Base-by-base conservation (phyloP, 805 yeast species). In the Phaffomyces opuntiae region DNA sequence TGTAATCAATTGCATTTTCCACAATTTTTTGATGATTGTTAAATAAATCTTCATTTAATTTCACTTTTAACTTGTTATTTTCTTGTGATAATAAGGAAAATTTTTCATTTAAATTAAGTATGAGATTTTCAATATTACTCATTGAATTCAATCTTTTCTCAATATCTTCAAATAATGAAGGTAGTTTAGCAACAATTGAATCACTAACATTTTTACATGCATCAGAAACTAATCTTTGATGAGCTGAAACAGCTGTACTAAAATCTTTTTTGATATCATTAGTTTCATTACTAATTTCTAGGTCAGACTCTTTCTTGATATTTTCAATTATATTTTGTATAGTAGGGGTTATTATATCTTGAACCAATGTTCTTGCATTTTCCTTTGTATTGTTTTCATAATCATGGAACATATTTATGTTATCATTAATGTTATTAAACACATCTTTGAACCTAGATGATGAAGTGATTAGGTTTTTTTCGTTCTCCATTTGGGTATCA, bases 371-470 rank as follows among this genome's bases (percentile, higher is more conserved):
- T 6, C 43, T 17, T 5, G 61, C 44, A 3, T 48, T 39, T 6
- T 42, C 26, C 34, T 56, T 61, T 0, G 61, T 49, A 3, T 49
- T 47, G 3, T 32, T 32, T 38, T 62, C 62, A 46, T 52, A 55
- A 5, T 51, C 45, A 35, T 57, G 49, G 39, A 65, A 48, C 9
- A 46, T 47, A 6, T 45, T 31, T 13, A 67, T 40, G 34, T 66
- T 66, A 5, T 48, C 45, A 40, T 61, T 62, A 39, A 64, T 57
- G 5, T 55, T 47, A 24, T 57, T 57, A n/a, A 67, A 53, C 3
- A 66, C 49, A 0, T 55, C 46, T 45, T 61, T 65, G 46, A 68
- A 60, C 36, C 56, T 59, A 7, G 59, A 59, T 11, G 70, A 66
- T 2, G 67, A 59, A 8, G 55, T 50, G 34, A 63, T 53, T 21